Percentiles rank a stretch among this genome's conserved stretches.
phyloP scores from a whole-genome alignment of 768 basidiomycete genomes.

The Russula sp. region DNA sequence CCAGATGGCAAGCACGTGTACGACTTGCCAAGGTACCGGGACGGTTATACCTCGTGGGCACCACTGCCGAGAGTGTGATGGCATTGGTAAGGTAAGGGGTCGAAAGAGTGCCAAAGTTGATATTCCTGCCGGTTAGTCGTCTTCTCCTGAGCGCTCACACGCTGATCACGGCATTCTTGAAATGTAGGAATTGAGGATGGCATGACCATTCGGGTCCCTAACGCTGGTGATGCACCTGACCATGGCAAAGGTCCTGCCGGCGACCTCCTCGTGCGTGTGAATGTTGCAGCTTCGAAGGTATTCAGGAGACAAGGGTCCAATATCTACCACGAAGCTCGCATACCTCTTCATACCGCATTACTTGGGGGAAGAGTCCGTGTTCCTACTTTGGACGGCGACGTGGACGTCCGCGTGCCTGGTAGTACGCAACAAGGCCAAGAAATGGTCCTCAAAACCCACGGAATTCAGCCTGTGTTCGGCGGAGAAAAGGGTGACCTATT shows the following conservation, averaged over 20 bases:
- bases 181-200: constrained; percentile 86
- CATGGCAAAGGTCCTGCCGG: constrained; percentile 75
- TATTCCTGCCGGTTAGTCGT: constrained; percentile 74
- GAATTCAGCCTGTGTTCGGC: constrained; percentile 61
- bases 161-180: constrained; percentile 18
- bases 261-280: constrained; percentile 83
- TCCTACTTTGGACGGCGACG: constrained; percentile 92
- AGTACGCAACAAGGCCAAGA: constrained; percentile 98
- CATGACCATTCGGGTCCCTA: constrained; percentile 81
- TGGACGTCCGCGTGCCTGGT: constrained; percentile 86
- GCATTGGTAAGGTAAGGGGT: constrained; percentile 82
- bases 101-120: constrained; percentile 76
- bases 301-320: constrained; percentile 92
- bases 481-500: constrained; percentile 78
- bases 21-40: constrained; percentile 76
- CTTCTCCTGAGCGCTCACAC: constrained; percentile 4
- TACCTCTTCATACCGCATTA: constrained; percentile 88
- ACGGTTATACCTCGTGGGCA: constrained; percentile 72
- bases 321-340: constrained; percentile 83
- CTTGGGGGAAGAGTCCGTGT: constrained; percentile 92
- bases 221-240: constrained; percentile 80
- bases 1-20: constrained; percentile 94
- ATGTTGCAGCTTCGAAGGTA: constrained; percentile 74
- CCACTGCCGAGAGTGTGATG: constrained; percentile 77
- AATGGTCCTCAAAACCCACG: constrained; percentile 88